A percentile compares a stretch with the other conserved stretches of the same genome.
These are phyloP conservation scores for Saccharomycodes ludwigii DNA, from an alignment of 805 yeast genomes.

Conservation along the genomic window DNA sequence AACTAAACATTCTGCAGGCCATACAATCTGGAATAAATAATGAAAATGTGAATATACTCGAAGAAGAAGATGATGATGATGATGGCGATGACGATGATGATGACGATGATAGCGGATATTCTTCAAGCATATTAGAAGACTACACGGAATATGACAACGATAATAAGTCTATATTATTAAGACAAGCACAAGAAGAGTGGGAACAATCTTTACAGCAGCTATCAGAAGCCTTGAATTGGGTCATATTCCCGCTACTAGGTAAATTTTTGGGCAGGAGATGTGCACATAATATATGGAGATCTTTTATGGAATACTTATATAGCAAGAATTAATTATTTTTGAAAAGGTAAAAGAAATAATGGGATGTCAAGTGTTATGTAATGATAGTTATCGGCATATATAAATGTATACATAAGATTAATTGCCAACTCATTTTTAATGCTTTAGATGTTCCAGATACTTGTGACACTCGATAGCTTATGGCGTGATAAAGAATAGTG, in stretches of 20 bases:
- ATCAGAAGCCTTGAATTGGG: slow-evolving; percentile 42
- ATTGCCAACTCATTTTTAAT: too few relatives aligned
- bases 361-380: too few relatives aligned
- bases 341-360: neutral
- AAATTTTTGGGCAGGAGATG: slow-evolving; percentile 52
- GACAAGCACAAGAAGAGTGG: slow-evolving; percentile 56
- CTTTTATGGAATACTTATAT: slow-evolving; percentile 15
- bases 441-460: too few relatives aligned
- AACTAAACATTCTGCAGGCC: too few relatives aligned
- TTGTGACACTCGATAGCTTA: too few relatives aligned
- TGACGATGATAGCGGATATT: neutral
- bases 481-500: too few relatives aligned
- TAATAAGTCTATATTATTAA: slow-evolving; percentile 7
- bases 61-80: too few relatives aligned
- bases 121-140: too few relatives aligned
- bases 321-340: slow-evolving; percentile 1
- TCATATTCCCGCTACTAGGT: slow-evolving; percentile 55
- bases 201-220: slow-evolving; percentile 54
- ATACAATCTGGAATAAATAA: too few relatives aligned
- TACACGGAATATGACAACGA: slow-evolving; percentile 8
- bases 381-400: too few relatives aligned
- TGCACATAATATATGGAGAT: slow-evolving; percentile 28
- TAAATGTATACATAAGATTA: too few relatives aligned
- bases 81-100: slow-evolving; percentile 2
- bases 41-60: too few relatives aligned